Conservation (phyloP, 2,329 filamentous ascomycete species). For the Pseudogymnoascus sp. region DNA sequence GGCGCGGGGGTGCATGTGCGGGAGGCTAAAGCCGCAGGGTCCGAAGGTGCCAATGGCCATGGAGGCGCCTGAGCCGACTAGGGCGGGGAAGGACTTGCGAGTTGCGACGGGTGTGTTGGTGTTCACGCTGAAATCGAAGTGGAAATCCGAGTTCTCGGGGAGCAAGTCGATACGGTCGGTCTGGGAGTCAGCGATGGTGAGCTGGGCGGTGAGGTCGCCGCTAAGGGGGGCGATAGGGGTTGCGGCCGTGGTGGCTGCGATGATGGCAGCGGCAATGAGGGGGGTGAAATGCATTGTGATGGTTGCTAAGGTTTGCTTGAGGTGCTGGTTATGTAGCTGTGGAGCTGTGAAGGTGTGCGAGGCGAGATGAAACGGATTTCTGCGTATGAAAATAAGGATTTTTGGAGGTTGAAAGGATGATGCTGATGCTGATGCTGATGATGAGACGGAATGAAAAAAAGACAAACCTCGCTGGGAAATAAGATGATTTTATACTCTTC, state of each 20-base stretch:
- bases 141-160: conserved; percentile 34
- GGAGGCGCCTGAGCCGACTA: conserved; percentile 38
- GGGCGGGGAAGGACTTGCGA: conserved; percentile 33
- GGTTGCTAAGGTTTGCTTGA: conserved; percentile 11
- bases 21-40: conserved; percentile 42
- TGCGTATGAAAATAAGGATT: neutral
- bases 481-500: neutral
- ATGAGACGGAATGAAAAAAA: neutral
- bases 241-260: conserved; percentile 32
- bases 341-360: neutral
- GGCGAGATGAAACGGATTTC: neutral
- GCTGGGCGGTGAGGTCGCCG: conserved; percentile 31
- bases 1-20: conserved; percentile 41
- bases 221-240: conserved; percentile 26
- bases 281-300: conserved; percentile 30
- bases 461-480: neutral
- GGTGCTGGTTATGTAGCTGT: neutral
- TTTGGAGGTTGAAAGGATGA: neutral
- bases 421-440: neutral
- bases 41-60: conserved; percentile 39
- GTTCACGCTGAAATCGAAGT: conserved; percentile 44
- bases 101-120: conserved; percentile 43
- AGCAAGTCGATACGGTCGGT: conserved; percentile 37
- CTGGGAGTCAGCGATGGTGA: conserved; percentile 34
- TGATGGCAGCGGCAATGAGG: conserved; percentile 29